Conservation (phyloP, 2,329 filamentous ascomycete genomes). For the Orbilia oligospora region DNA sequence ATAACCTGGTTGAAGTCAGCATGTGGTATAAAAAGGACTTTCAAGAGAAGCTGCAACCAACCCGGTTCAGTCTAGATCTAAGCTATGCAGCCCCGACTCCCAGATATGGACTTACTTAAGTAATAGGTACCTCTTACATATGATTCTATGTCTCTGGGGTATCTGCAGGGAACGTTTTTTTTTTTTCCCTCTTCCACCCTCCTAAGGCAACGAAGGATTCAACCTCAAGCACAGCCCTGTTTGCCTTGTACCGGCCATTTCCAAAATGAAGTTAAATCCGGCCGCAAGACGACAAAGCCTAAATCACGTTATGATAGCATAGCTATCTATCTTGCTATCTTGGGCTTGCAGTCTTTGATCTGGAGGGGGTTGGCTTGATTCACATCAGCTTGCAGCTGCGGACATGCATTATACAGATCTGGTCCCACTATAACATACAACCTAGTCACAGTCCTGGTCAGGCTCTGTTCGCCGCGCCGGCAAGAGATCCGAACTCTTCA, state of each 20-base stretch:
- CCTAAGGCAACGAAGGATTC: slow-evolving; percentile 6
- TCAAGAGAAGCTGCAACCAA: background rate
- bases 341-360: background rate
- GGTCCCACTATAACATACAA: background rate
- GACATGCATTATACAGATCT: background rate
- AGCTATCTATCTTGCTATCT: background rate
- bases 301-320: slow-evolving; percentile 38
- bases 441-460: background rate
- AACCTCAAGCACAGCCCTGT: slow-evolving; percentile 33
- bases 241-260: slow-evolving; percentile 15
- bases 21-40: slow-evolving; percentile 6
- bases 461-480: slow-evolving; percentile 9
- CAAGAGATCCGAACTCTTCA: slow-evolving; percentile 9
- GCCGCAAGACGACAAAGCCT: slow-evolving; percentile 10
- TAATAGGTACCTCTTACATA: no score
- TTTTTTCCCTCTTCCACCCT: background rate
- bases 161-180: no score
- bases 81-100: background rate
- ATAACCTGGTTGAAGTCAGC: background rate
- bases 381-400: slow-evolving; percentile 36
- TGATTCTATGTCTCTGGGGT: no score
- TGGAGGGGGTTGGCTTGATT: slow-evolving; percentile 26
- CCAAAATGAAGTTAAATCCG: slow-evolving; percentile 28
- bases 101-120: background rate
- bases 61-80: no score